These are phyloP conservation scores for Penicillium verrucosum DNA, from an alignment of 2,329 filamentous ascomycete species.

Conservation along the genomic window DNA sequence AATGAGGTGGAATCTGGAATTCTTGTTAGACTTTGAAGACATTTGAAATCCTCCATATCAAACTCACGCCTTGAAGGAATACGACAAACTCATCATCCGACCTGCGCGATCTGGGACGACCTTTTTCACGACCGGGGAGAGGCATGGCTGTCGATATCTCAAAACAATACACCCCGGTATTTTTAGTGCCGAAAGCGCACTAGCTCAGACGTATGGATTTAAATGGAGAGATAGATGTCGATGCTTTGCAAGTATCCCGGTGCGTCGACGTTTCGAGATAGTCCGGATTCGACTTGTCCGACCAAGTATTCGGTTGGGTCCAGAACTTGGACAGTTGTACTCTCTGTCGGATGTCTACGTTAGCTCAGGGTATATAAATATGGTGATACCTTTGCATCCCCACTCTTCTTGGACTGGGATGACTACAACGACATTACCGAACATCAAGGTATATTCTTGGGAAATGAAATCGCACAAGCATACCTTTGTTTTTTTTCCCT, in stretches of 20 bases:
- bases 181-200: not conserved
- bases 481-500: not conserved
- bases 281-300: constrained; percentile 12
- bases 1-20: constrained; percentile 41
- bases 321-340: constrained; percentile 6
- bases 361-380: constrained; percentile 2
- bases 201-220: constrained; percentile 1
- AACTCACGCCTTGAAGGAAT: constrained; percentile 43
- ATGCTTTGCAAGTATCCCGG: constrained; percentile 3
- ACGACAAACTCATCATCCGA: constrained; percentile 46
- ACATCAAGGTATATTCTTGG: not conserved
- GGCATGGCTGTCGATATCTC: constrained; percentile 27
- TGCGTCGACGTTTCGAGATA: constrained; percentile 12
- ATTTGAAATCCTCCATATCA: not conserved
- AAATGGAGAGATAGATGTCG: not conserved
- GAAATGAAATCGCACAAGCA: not conserved
- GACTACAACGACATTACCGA: not conserved
- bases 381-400: not conserved
- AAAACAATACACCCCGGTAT: not conserved
- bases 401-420: not conserved
- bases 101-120: constrained; percentile 30
- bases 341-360: not conserved
- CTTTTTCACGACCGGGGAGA: constrained; percentile 31
- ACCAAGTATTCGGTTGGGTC: constrained; percentile 9
- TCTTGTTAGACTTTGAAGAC: constrained; percentile 12